A percentile compares a stretch with the other conserved stretches of the same genome.
These are phyloP conservation scores for Usnea hakonensis DNA, from an alignment of 495 filamentous ascomycete genomes.

Conservation along the genomic window DNA sequence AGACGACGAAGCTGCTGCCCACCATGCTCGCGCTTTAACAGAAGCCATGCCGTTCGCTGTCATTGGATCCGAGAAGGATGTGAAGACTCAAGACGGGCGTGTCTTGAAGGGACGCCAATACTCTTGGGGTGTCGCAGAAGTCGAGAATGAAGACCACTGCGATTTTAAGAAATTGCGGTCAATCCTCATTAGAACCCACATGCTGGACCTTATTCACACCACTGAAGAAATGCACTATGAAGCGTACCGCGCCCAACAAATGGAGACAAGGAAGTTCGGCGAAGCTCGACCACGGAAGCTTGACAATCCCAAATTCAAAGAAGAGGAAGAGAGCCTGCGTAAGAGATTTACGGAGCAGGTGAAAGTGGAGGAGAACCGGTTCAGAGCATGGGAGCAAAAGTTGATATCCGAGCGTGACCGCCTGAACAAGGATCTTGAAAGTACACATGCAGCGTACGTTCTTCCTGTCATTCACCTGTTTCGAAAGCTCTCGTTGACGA, in stretches of 20 bases:
- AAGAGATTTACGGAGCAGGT: slow-evolving; percentile 99
- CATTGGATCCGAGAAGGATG: slow-evolving; percentile 98
- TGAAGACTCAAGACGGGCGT: slow-evolving; percentile 84
- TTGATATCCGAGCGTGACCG: slow-evolving; percentile 95
- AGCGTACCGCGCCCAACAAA: slow-evolving; percentile 96
- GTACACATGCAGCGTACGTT: slow-evolving; percentile 82
- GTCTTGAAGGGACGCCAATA: slow-evolving; percentile 99
- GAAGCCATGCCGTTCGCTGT: slow-evolving; percentile 97
- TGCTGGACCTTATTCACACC: slow-evolving; percentile 98
- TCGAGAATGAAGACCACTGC: slow-evolving; percentile 99
- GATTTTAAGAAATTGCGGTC: slow-evolving; percentile 99
- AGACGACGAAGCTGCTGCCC: slow-evolving; percentile 90
- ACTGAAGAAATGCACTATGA: slow-evolving; percentile 99
- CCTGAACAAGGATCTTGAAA: slow-evolving; percentile 98
- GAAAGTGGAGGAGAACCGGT: slow-evolving; percentile 98
- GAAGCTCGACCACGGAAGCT: slow-evolving; percentile 94
- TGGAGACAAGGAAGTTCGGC: slow-evolving; percentile 99
- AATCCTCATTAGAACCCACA: slow-evolving; percentile 98
- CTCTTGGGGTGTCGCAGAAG: slow-evolving; percentile 97
- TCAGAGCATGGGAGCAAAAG: slow-evolving; percentile 99
- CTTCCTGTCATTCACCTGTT: background rate
- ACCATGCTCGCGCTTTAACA: slow-evolving; percentile 89
- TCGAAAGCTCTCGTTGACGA: slow-evolving; percentile 26
- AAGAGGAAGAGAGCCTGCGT: slow-evolving; percentile 93
- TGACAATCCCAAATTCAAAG: slow-evolving; percentile 99